These are phyloP conservation scores for Malassezia furfur DNA, from an alignment of 1,284 basidiomycete species.

Conservation along the genomic window DNA sequence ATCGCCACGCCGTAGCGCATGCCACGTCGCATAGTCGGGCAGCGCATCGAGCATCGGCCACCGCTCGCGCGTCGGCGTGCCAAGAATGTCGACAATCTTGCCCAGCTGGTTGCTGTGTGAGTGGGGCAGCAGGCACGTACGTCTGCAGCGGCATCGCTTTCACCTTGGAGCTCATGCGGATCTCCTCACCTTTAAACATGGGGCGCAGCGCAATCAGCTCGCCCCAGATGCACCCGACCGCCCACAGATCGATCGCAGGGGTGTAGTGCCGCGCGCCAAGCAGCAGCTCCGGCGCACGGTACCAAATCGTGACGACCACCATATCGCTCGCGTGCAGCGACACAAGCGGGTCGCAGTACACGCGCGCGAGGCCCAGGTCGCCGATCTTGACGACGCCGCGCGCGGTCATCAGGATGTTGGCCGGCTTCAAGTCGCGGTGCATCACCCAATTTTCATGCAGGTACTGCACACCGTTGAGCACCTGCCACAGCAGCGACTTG, in stretches of 20 bases:
- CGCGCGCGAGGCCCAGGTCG: constrained; percentile 83
- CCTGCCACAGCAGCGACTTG: constrained; percentile 86
- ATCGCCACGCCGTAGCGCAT: constrained; percentile 11
- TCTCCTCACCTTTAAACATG: constrained; percentile 98
- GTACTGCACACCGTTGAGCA: constrained; percentile 88
- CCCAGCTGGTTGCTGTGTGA: constrained; percentile 68
- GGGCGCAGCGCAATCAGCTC: constrained; percentile 84
- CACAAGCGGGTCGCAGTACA: constrained; percentile 74
- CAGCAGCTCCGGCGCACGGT: constrained; percentile 86
- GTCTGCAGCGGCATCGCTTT: constrained; percentile 41
- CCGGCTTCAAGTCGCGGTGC: constrained; percentile 94
- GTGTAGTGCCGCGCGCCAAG: constrained; percentile 94
- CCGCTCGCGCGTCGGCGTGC: constrained; percentile 70
- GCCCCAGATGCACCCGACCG: constrained; percentile 91
- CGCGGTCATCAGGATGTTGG: constrained; percentile 90
- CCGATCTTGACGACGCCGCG: constrained; percentile 90
- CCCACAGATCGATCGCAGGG: constrained; percentile 96
- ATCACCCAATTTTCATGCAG: constrained; percentile 90
- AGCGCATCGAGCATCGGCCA: constrained; percentile 82
- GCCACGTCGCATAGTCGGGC: constrained; percentile 65
- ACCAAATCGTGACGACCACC: constrained; percentile 99
- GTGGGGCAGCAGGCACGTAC: constrained; percentile 20
- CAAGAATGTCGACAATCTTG: constrained; percentile 89
- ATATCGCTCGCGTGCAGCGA: constrained; percentile 73
- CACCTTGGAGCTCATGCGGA: constrained; percentile 65